Evolutionary conservation across 139 green algal species (phyloP).

Genomic region (Ettlia oleoabundans): DNA sequence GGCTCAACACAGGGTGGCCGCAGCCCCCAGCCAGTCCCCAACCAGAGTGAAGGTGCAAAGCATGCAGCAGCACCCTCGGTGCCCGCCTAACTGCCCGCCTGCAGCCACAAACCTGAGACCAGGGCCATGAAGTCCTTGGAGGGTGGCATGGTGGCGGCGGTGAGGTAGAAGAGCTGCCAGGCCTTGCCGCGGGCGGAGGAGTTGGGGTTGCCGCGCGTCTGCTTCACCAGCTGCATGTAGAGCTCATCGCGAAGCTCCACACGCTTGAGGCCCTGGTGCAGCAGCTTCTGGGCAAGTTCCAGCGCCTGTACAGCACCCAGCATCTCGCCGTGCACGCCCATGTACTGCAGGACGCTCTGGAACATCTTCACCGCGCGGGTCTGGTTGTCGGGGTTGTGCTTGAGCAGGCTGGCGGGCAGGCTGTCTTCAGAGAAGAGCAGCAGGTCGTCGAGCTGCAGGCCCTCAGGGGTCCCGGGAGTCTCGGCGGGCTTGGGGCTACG

Average conservation of each 20-base stretch:
- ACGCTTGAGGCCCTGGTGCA: conserved; percentile 88
- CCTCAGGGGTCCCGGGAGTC: conserved; percentile 24
- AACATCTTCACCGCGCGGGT: conserved; percentile 93
- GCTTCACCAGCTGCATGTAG: conserved; percentile 89
- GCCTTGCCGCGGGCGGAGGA: conserved; percentile 47
- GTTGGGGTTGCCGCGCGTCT: conserved; percentile 85
- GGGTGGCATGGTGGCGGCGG: conserved; percentile 86
- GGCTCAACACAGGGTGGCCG: too few relatives aligned
- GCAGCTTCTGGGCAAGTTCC: conserved; percentile 89
- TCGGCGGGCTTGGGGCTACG: conserved; percentile 40
- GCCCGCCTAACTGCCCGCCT: too few relatives aligned
- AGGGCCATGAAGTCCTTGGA: conserved; percentile 88
- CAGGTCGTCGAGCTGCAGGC: conserved; percentile 72
- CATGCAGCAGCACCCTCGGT: too few relatives aligned
- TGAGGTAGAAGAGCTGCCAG: conserved; percentile 93
- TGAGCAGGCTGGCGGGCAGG: conserved; percentile 90
- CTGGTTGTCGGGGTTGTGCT: conserved; percentile 81
- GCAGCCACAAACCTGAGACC: conserved; percentile 60
- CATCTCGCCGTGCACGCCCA: conserved; percentile 63
- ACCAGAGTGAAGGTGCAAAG: too few relatives aligned
- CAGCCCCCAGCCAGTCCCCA: too few relatives aligned
- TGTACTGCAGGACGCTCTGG: conserved; percentile 82
- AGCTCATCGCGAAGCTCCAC: conserved; percentile 95
- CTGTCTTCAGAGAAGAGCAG: conserved; percentile 70
- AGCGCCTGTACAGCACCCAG: conserved; percentile 43